phyloP scores from a whole-genome alignment of 2,329 filamentous ascomycete genomes.

The Ceratocystiopsis sp. region DNA sequence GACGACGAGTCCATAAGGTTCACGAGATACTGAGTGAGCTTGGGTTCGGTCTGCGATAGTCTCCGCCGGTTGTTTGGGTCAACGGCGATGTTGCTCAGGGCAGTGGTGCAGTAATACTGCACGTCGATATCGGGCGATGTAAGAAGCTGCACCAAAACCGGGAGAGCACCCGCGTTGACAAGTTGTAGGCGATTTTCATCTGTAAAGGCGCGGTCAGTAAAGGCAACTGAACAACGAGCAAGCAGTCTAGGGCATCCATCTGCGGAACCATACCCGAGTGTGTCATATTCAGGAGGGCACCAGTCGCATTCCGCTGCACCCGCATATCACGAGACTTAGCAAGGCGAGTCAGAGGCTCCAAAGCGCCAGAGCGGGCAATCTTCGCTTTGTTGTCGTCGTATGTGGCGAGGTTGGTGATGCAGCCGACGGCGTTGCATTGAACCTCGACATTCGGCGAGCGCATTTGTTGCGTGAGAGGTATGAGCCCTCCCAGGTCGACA shows the following conservation, averaged over 20 bases:
- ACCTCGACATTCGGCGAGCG: constrained; percentile 95
- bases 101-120: constrained; percentile 98
- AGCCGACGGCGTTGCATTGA: constrained; percentile 96
- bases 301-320: constrained; percentile 92
- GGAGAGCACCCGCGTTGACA: constrained; percentile 93
- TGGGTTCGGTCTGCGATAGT: constrained; percentile 76
- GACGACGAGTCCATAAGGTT: constrained; percentile 95
- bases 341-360: constrained; percentile 76
- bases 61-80: constrained; percentile 82
- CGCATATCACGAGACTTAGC: constrained; percentile 98
- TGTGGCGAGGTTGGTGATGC: constrained; percentile 94
- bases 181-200: constrained; percentile 97
- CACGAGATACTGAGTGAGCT: constrained; percentile 83
- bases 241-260: no score
- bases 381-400: constrained; percentile 99
- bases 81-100: constrained; percentile 95
- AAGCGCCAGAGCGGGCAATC: constrained; percentile 85
- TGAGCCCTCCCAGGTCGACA: constrained; percentile 76
- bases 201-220: neutral
- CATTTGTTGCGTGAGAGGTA: constrained; percentile 93
- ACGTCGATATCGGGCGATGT: constrained; percentile 91
- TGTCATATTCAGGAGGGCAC: constrained; percentile 95
- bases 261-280: constrained; percentile 58
- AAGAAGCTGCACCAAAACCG: constrained; percentile 86
- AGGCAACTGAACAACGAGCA: neutral